These are phyloP conservation scores for Platismatia glauca DNA, from an alignment of 495 filamentous ascomycete genomes.

Conservation along the genomic window DNA sequence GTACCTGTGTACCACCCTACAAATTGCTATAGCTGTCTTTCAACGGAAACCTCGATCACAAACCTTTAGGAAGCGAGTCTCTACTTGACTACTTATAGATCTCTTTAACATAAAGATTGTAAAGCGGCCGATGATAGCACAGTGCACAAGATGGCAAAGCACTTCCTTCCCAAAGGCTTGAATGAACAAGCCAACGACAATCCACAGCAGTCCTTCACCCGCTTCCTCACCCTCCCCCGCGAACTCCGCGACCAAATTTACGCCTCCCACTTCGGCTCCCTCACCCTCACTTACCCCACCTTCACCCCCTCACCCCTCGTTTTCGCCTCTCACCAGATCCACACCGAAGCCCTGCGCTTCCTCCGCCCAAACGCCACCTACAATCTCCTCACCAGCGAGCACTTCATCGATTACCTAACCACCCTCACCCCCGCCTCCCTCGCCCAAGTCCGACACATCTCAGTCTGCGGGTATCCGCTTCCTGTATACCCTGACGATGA, in stretches of 20 bases:
- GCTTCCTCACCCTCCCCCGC: not conserved
- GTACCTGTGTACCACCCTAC: too few relatives aligned
- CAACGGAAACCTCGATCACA: too few relatives aligned
- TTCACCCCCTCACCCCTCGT: not conserved
- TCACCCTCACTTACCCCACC: not conserved
- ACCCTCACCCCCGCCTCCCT: not conserved
- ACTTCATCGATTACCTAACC: not conserved
- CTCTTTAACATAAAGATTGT: too few relatives aligned
- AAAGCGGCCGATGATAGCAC: too few relatives aligned
- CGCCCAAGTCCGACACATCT: not conserved
- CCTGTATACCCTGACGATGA: not conserved
- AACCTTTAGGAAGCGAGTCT: too few relatives aligned
- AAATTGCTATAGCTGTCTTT: too few relatives aligned
- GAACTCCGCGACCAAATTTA: slow-evolving; percentile 6
- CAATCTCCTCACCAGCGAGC: not conserved
- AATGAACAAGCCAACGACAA: not conserved
- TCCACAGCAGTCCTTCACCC: not conserved
- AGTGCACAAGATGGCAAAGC: too few relatives aligned
- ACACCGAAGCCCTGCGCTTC: not conserved
- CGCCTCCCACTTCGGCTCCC: not conserved
- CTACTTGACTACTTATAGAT: too few relatives aligned
- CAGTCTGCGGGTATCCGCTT: not conserved
- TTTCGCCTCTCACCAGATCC: not conserved
- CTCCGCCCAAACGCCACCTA: not conserved
- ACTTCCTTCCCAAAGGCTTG: too few relatives aligned